Evolutionary conservation across 345 rosid species (phyloP).

Genomic region (Clausena lansium): DNA sequence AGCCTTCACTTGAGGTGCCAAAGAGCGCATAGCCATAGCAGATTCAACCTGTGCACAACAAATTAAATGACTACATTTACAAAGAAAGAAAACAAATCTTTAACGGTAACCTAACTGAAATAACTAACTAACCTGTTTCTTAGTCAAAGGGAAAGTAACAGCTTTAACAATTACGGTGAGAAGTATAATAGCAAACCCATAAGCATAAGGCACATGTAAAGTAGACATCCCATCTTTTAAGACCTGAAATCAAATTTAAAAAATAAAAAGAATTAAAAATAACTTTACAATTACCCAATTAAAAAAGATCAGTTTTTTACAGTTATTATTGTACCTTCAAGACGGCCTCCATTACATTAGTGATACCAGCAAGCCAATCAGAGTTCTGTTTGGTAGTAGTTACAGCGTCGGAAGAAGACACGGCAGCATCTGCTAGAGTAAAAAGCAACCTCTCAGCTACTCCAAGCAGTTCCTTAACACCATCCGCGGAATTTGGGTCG

Average conservation of each 20-base stretch:
- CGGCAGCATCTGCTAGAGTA: constrained; percentile 84
- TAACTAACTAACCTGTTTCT: constrained; percentile 69
- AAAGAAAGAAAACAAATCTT: not conserved
- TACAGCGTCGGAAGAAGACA: constrained; percentile 56
- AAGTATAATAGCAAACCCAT: constrained; percentile 92
- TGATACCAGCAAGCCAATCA: constrained; percentile 90
- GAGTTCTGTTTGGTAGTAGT: constrained; percentile 49
- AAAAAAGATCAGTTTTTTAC: not conserved
- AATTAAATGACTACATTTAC: not conserved
- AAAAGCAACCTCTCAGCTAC: constrained; percentile 54
- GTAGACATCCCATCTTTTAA: constrained; percentile 76
- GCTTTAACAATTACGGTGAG: constrained; percentile 90
- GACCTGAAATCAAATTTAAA: constrained; percentile 44
- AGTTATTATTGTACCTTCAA: constrained; percentile 51
- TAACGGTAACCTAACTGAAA: not conserved
- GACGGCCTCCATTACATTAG: constrained; percentile 74
- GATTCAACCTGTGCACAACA: constrained; percentile 73
- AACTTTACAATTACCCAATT: not conserved
- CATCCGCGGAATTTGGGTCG: constrained; percentile 44
- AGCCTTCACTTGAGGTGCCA: constrained; percentile 91
- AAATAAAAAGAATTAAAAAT: not conserved
- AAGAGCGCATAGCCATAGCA: constrained; percentile 86
- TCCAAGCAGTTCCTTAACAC: constrained; percentile 40
- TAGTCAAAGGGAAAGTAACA: constrained; percentile 88
- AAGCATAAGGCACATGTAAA: constrained; percentile 75